Conservation (phyloP, 306 rosid genomes). For the Prunus mongolica region DNA sequence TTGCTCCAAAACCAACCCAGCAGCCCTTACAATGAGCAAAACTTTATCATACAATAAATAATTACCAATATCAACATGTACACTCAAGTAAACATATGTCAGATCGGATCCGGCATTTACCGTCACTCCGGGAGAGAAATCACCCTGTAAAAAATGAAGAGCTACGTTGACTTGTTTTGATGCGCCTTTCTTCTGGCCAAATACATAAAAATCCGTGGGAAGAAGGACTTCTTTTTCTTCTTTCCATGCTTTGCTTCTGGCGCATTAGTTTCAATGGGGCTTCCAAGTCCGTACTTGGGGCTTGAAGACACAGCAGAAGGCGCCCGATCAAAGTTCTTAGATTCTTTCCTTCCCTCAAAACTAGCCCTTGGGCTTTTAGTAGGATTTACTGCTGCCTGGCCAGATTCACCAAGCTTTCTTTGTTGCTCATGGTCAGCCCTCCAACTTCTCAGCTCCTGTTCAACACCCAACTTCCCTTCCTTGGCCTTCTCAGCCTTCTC, state of each 20-base stretch:
- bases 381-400: constrained; percentile 43
- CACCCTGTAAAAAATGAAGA: constrained; percentile 22
- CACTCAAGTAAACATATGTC: constrained; percentile 24
- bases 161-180: constrained; percentile 44
- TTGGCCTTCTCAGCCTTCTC: constrained; percentile 93
- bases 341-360: constrained; percentile 58
- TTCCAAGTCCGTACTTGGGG: constrained; percentile 39
- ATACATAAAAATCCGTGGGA: constrained; percentile 89
- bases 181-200: constrained; percentile 62
- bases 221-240: constrained; percentile 71
- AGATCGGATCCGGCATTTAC: constrained; percentile 8
- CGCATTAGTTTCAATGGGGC: constrained; percentile 33
- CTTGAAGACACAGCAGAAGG: constrained; percentile 40
- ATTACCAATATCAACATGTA: constrained; percentile 45
- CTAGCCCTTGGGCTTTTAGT: constrained; percentile 63
- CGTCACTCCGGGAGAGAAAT: constrained; percentile 23
- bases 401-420: constrained; percentile 64
- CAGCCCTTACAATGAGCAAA: constrained; percentile 29
- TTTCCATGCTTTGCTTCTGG: constrained; percentile 56
- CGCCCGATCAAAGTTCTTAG: constrained; percentile 28
- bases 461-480: constrained; percentile 94
- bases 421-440: constrained; percentile 86
- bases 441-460: constrained; percentile 94
- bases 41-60: constrained; percentile 40
- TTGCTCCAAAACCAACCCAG: constrained; percentile 26